Evolutionary conservation across 164 flowering plant genomes (phyloP).

Genomic region (Vitis cinerea): DNA sequence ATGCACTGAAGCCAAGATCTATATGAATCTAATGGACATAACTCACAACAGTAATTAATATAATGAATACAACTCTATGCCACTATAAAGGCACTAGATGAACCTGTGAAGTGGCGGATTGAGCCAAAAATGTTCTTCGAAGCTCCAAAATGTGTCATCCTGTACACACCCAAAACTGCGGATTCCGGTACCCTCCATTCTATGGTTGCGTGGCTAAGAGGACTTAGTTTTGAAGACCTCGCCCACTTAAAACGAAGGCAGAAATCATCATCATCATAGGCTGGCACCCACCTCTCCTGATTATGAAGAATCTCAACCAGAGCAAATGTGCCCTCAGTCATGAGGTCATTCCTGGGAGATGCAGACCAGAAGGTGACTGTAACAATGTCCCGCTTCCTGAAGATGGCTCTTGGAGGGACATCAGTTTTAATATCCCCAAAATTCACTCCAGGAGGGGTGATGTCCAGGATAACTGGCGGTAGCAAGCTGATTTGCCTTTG

Average conservation of each 20-base stretch:
- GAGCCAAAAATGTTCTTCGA: conserved; percentile 69
- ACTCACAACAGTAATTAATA: no score
- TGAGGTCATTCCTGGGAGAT: conserved; percentile 91
- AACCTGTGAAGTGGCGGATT: conserved; percentile 75
- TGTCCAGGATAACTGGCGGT: conserved; percentile 79
- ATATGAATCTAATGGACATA: no score
- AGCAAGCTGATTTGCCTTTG: conserved; percentile 79
- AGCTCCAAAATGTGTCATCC: conserved; percentile 89
- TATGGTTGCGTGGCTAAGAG: conserved; percentile 71
- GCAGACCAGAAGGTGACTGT: conserved; percentile 81
- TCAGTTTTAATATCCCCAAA: conserved; percentile 83
- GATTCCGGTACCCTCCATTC: conserved; percentile 81
- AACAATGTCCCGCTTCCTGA: conserved; percentile 66
- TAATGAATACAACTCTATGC: conserved; percentile 12
- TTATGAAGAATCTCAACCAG: conserved; percentile 74
- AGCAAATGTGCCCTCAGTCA: conserved; percentile 94
- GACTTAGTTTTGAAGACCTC: conserved; percentile 72
- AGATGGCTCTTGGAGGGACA: conserved; percentile 73
- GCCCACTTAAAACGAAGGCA: conserved; percentile 89
- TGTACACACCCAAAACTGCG: conserved; percentile 72
- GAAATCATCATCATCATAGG: conserved; percentile 93
- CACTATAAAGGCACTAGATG: conserved; percentile 87
- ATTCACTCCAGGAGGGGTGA: conserved; percentile 61
- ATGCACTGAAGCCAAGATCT: no score
- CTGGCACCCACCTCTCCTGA: conserved; percentile 67